Percentiles rank a stretch among this genome's conserved stretches.
These are phyloP conservation scores for Yamadazyma siamensis DNA, from an alignment of 1,139 yeast species.

Conservation along the genomic window DNA sequence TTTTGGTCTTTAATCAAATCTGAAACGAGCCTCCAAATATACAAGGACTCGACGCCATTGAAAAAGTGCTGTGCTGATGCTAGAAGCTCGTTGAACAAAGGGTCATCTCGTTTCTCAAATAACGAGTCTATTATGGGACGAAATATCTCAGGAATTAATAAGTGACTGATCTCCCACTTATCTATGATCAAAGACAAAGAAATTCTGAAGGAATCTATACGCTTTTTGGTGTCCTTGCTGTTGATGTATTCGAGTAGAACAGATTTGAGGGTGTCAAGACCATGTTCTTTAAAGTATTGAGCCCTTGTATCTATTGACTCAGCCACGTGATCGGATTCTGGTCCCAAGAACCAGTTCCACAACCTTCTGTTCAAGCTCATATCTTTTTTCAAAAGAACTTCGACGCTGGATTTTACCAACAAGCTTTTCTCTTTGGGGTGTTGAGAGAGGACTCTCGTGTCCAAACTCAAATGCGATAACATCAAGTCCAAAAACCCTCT, in stretches of 20 bases:
- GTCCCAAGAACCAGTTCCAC: conserved; percentile 91
- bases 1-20: conserved; percentile 12
- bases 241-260: conserved; percentile 53
- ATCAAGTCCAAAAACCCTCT: conserved; percentile 87
- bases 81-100: conserved; percentile 39
- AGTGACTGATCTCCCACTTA: conserved; percentile 87
- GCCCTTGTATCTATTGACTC: conserved; percentile 16
- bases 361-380: conserved; percentile 91
- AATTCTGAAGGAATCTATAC: conserved; percentile 56
- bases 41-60: conserved; percentile 78
- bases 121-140: conserved; percentile 53
- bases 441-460: conserved; percentile 51
- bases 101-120: conserved; percentile 12
- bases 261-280: conserved; percentile 43
- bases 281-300: conserved; percentile 59
- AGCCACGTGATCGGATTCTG: conserved; percentile 32
- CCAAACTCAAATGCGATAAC: conserved; percentile 62
- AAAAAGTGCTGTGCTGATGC: conserved; percentile 65
- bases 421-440: conserved; percentile 52
- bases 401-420: conserved; percentile 61
- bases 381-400: conserved; percentile 73
- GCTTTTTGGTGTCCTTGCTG: conserved; percentile 21
- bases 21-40: conserved; percentile 69
- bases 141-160: conserved; percentile 67
- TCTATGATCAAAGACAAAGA: conserved; percentile 72